A percentile compares a stretch with the other conserved stretches of the same genome.
Evolutionary conservation across 2,329 filamentous ascomycete species (phyloP).

Genomic region (Penicillium hesseltinei): DNA sequence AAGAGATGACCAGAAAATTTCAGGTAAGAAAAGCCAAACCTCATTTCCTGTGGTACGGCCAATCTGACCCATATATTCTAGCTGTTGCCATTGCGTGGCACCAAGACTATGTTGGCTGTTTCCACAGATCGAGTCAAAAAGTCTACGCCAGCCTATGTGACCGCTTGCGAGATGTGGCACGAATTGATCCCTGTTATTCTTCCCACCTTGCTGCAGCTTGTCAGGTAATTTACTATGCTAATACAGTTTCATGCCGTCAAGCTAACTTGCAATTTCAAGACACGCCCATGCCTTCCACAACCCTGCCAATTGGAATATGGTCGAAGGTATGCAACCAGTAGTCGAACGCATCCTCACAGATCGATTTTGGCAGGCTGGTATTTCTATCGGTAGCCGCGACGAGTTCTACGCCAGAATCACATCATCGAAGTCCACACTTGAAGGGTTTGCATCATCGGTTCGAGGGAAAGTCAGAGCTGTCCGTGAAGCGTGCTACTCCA

Average conservation of each 20-base stretch:
- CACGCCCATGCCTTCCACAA: constrained; percentile 92
- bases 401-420: constrained; percentile 93
- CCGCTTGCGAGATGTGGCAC: constrained; percentile 79
- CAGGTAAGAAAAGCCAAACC: constrained; percentile 50
- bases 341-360: constrained; percentile 85
- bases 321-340: constrained; percentile 71
- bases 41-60: not conserved
- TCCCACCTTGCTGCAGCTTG: constrained; percentile 79
- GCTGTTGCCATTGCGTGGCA: constrained; percentile 76
- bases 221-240: constrained; percentile 54
- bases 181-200: constrained; percentile 78
- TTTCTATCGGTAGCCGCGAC: constrained; percentile 91
- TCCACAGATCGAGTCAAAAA: constrained; percentile 87
- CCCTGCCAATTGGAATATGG: constrained; percentile 77
- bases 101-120: constrained; percentile 87
- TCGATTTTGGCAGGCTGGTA: constrained; percentile 97
- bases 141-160: constrained; percentile 67
- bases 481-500: constrained; percentile 88
- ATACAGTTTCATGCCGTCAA: not conserved
- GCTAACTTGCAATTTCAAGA: constrained; percentile 44
- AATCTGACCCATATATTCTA: constrained; percentile 32
- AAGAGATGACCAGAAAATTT: constrained; percentile 72
- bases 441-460: constrained; percentile 91
- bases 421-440: constrained; percentile 82
- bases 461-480: constrained; percentile 85